Evolutionary conservation across 306 rosid genomes (phyloP).

Genomic region (Cyamopsis tetragonoloba): DNA sequence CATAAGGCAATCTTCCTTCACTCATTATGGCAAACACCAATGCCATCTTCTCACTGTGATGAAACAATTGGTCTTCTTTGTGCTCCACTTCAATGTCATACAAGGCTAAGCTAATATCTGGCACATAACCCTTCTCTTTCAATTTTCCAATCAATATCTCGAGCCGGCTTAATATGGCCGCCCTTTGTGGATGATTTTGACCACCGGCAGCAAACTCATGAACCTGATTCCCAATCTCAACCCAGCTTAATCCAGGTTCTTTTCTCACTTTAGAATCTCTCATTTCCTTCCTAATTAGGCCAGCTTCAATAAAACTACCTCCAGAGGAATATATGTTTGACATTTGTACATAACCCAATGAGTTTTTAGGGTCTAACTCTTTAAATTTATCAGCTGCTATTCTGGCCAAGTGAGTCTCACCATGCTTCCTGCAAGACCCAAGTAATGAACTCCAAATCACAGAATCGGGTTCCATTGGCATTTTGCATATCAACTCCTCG

Average conservation of each 20-base stretch:
- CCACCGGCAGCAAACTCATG: conserved; percentile 89
- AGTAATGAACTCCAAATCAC: conserved; percentile 90
- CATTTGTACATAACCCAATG: conserved; percentile 78
- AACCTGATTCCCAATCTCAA: conserved; percentile 62
- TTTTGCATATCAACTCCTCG: conserved; percentile 48
- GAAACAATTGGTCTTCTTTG: conserved; percentile 69
- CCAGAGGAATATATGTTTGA: conserved; percentile 63
- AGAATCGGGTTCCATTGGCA: conserved; percentile 86
- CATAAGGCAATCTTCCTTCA: conserved; percentile 36
- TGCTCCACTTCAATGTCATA: conserved; percentile 74
- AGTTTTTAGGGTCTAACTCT: conserved; percentile 59
- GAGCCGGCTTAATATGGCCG: conserved; percentile 42
- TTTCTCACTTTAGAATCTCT: conserved; percentile 63
- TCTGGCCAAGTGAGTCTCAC: conserved; percentile 61
- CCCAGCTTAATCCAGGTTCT: conserved; percentile 90
- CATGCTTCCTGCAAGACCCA: conserved; percentile 85
- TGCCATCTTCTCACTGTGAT: conserved; percentile 93
- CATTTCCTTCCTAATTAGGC: conserved; percentile 69
- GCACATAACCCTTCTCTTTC: conserved; percentile 77
- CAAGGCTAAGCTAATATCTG: conserved; percentile 61
- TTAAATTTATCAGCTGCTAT: conserved; percentile 65
- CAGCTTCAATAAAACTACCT: conserved; percentile 66
- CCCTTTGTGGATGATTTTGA: conserved; percentile 47
- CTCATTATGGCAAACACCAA: conserved; percentile 65
- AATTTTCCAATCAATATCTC: conserved; percentile 58